Percentiles rank a stretch among this genome's conserved stretches.
Conservation (phyloP, 768 basidiomycete species). For the Podaxis sp. region DNA sequence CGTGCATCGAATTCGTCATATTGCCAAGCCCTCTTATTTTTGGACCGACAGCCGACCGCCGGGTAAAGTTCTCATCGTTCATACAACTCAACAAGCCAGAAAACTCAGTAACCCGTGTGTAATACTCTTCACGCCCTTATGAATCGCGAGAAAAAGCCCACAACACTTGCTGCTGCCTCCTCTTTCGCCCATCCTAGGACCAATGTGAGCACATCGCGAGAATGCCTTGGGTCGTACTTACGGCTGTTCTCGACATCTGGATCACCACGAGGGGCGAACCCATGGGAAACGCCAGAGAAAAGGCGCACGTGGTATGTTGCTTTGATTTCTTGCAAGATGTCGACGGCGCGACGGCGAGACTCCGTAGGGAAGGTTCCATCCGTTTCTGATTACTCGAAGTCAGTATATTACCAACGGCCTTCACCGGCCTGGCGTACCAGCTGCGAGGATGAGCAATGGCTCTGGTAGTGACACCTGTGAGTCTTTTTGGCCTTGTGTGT, state of each 20-base stretch:
- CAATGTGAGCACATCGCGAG: neutral
- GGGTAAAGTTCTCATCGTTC: too few relatives aligned
- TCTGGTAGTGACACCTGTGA: constrained; percentile 28
- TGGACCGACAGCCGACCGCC: too few relatives aligned
- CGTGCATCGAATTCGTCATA: neutral
- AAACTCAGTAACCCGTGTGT: neutral
- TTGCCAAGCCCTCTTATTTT: too few relatives aligned
- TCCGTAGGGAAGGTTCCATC: constrained; percentile 52
- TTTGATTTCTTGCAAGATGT: constrained; percentile 49
- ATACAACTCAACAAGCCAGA: neutral
- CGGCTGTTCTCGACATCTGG: constrained; percentile 38
- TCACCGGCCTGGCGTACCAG: constrained; percentile 32
- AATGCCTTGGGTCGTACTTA: constrained; percentile 20
- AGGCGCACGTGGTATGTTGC: constrained; percentile 56
- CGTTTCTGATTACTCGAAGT: constrained; percentile 33
- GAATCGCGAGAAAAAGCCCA: constrained; percentile 53
- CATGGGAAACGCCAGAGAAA: constrained; percentile 50
- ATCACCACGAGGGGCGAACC: constrained; percentile 48
- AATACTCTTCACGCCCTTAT: constrained; percentile 7
- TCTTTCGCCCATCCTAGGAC: constrained; percentile 60
- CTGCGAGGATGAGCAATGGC: constrained; percentile 54
- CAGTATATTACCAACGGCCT: too few relatives aligned
- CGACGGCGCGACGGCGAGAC: constrained; percentile 55
- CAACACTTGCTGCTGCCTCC: constrained; percentile 49
- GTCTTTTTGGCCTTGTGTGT: neutral